These are phyloP conservation scores for Wickerhamomyces silvicola DNA, from an alignment of 805 yeast species.

Conservation along the genomic window DNA sequence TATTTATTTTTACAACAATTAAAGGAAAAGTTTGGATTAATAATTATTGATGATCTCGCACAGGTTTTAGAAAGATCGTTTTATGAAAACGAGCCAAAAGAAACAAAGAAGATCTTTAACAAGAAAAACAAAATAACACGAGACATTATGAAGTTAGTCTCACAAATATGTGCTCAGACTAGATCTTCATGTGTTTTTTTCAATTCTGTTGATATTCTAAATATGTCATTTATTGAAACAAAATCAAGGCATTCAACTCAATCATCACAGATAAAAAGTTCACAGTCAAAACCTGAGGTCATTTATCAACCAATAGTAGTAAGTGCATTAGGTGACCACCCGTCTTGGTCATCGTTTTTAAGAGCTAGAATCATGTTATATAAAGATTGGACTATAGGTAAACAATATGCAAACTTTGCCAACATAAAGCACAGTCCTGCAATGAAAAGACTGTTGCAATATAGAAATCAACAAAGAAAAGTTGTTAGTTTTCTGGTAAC, in stretches of 20 bases:
- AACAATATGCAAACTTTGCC: conserved; percentile 9
- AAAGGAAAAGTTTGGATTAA: conserved; percentile 7
- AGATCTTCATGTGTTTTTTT: conserved; percentile 13
- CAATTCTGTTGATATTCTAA: conserved; percentile 11
- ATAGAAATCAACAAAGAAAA: conserved; percentile 3
- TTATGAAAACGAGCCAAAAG: conserved; percentile 8
- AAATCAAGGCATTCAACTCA: not conserved
- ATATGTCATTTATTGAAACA: conserved; percentile 19
- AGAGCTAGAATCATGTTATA: conserved; percentile 17
- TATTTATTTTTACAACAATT: conserved; percentile 11
- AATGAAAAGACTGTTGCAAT: conserved; percentile 8
- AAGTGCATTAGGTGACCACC: conserved; percentile 17
- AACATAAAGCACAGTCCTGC: conserved; percentile 14
- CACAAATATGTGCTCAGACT: conserved; percentile 10
- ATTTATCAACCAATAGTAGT: conserved; percentile 16
- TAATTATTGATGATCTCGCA: conserved; percentile 21
- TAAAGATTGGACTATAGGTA: conserved; percentile 15
- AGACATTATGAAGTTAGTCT: conserved; percentile 12
- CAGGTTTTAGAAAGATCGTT: conserved; percentile 7
- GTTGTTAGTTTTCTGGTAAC: conserved; percentile 9
- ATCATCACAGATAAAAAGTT: not conserved
- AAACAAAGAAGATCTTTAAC: conserved; percentile 1
- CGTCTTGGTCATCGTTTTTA: conserved; percentile 13
- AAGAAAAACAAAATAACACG: conserved; percentile 8
- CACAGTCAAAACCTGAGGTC: conserved; percentile 6